Conservation (phyloP, 176 grass and related monocot species). For the Oryza rufipogon region DNA sequence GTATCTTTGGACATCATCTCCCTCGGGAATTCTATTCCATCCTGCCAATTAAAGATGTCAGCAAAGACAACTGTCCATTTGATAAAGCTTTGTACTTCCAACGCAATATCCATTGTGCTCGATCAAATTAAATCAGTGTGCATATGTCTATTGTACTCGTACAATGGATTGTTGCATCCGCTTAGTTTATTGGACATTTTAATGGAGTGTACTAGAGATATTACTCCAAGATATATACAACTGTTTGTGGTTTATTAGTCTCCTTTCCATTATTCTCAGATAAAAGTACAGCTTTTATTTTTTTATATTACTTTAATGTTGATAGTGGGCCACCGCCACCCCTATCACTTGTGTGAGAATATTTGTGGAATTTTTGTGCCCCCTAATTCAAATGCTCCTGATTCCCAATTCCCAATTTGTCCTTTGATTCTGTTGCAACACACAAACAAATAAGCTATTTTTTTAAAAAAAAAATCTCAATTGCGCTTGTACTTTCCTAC, state of each 20-base stretch:
- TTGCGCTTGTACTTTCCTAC: not conserved
- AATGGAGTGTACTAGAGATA: not conserved
- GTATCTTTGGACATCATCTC: conserved; percentile 45
- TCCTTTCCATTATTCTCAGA: not conserved
- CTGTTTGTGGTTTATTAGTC: not conserved
- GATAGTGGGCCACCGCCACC: too few relatives aligned
- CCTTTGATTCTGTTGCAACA: too few relatives aligned
- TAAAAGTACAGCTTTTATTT: not conserved
- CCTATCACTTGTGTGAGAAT: too few relatives aligned
- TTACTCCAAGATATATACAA: not conserved
- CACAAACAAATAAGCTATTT: too few relatives aligned
- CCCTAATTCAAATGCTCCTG: too few relatives aligned
- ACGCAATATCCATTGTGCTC: not conserved
- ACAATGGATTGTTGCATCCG: not conserved
- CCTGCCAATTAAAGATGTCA: conserved; percentile 21
- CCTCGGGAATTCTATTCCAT: conserved; percentile 18
- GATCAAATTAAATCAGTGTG: not conserved
- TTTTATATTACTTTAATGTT: not conserved
- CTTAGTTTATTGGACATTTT: not conserved
- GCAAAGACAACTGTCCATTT: not conserved
- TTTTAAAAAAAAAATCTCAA: not conserved
- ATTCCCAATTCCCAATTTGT: too few relatives aligned
- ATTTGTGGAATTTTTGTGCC: too few relatives aligned
- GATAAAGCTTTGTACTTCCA: not conserved
- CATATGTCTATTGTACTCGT: not conserved